Conservation (phyloP, 345 rosid species). For the Raphanus sativus region DNA sequence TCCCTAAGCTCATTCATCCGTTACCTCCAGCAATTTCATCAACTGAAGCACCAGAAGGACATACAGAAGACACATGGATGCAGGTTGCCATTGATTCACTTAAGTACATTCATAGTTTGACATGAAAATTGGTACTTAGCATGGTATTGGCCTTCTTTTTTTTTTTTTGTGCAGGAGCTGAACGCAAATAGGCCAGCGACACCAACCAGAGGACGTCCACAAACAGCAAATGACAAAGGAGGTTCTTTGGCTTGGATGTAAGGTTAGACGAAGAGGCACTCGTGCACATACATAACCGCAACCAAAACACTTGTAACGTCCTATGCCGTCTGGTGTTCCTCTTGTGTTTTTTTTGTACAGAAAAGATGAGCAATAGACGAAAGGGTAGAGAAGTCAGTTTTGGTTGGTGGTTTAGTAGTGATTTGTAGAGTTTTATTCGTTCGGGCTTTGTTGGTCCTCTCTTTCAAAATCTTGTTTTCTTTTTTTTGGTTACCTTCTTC, state of each 20-base stretch:
- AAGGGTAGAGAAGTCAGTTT: conserved; percentile 37
- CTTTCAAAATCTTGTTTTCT: neutral
- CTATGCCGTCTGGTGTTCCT: conserved; percentile 25
- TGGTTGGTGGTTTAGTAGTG: conserved; percentile 39
- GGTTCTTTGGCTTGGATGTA: conserved; percentile 86
- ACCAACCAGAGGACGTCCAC: conserved; percentile 94
- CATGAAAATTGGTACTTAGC: conserved; percentile 6
- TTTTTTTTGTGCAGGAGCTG: conserved; percentile 55
- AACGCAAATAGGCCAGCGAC: conserved; percentile 91
- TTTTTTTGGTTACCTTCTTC: neutral
- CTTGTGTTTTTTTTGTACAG: conserved; percentile 30
- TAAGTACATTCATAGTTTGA: neutral
- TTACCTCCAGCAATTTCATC: conserved; percentile 77
- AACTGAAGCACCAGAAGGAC: conserved; percentile 49
- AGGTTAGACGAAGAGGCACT: conserved; percentile 7
- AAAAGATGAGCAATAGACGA: conserved; percentile 11
- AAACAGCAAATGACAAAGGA: conserved; percentile 60
- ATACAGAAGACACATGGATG: conserved; percentile 93
- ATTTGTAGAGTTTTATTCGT: conserved; percentile 32
- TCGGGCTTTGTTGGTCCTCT: conserved; percentile 26
- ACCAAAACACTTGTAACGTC: conserved; percentile 18
- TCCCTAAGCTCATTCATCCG: conserved; percentile 90
- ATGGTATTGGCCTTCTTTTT: neutral
- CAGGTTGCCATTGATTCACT: conserved; percentile 51
- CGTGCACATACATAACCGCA: conserved; percentile 16